Evolutionary conservation across 768 basidiomycete species (phyloP).

Genomic region (Panus rudis): DNA sequence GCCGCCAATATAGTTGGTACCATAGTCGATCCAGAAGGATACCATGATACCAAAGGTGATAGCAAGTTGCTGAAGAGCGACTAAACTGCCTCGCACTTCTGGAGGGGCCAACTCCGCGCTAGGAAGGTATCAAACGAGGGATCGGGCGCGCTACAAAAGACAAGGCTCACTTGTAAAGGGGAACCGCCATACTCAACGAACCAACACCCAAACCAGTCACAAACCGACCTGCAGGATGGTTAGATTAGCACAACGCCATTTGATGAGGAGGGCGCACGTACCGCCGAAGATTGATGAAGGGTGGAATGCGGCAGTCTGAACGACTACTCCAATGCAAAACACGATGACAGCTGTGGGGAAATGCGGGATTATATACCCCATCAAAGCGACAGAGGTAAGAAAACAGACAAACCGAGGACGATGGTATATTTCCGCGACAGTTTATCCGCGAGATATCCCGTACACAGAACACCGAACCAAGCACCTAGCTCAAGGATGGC

Average conservation of each 20-base stretch:
- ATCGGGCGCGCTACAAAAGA: not conserved
- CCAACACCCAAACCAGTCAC: conserved; percentile 79
- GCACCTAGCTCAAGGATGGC: conserved; percentile 71
- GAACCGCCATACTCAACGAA: conserved; percentile 77
- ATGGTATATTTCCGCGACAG: conserved; percentile 72
- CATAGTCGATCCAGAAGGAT: conserved; percentile 40
- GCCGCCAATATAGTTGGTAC: conserved; percentile 68
- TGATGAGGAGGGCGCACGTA: conserved; percentile 6
- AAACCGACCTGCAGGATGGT: conserved; percentile 44
- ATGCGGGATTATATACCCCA: not conserved
- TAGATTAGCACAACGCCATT: not conserved
- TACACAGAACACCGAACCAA: conserved; percentile 68
- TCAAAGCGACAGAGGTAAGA: not conserved
- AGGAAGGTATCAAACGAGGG: not conserved
- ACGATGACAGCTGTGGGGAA: conserved; percentile 17
- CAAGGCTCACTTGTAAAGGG: conserved; percentile 53
- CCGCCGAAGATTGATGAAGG: conserved; percentile 64
- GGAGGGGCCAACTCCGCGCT: conserved; percentile 62
- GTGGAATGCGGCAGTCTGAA: conserved; percentile 53
- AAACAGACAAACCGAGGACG: conserved; percentile 36
- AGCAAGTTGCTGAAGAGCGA: conserved; percentile 75
- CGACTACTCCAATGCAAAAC: conserved; percentile 54
- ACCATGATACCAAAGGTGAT: conserved; percentile 79
- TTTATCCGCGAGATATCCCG: conserved; percentile 68
- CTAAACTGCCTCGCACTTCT: conserved; percentile 74